A percentile compares a stretch with the other conserved stretches of the same genome.
Conservation (phyloP, 1,284 basidiomycete species). For the Leccinum huronense region DNA sequence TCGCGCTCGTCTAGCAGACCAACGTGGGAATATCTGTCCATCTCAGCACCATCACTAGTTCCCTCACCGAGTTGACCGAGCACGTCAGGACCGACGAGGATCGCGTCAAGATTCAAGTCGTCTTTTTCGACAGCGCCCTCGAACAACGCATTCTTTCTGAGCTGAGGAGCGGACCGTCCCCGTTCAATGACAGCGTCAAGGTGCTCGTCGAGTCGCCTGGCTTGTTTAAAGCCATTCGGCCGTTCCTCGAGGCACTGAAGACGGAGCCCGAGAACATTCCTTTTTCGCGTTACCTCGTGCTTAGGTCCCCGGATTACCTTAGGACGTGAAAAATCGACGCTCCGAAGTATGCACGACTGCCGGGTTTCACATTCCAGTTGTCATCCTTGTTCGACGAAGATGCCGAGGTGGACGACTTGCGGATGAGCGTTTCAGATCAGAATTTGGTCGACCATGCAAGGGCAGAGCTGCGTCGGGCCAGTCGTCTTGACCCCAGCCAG, state of each 20-base stretch:
- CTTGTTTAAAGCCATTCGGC: constrained; percentile 59
- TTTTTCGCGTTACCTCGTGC: constrained; percentile 51
- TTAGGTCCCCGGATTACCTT: constrained; percentile 37
- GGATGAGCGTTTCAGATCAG: constrained; percentile 22
- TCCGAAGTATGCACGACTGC: constrained; percentile 47
- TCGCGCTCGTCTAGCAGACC: constrained; percentile 51
- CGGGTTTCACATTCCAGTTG: constrained; percentile 51
- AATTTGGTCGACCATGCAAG: constrained; percentile 38
- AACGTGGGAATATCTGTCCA: constrained; percentile 38
- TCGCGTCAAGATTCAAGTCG: constrained; percentile 42
- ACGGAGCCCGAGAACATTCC: constrained; percentile 52
- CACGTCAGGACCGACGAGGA: constrained; percentile 34
- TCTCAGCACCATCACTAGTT: constrained; percentile 49
- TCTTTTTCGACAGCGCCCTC: constrained; percentile 52
- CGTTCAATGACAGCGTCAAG: constrained; percentile 15
- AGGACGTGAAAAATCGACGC: constrained; percentile 40
- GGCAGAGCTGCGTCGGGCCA: constrained; percentile 41
- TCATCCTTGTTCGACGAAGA: constrained; percentile 39
- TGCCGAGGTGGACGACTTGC: constrained; percentile 18
- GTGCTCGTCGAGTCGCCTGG: constrained; percentile 58
- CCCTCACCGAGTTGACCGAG: constrained; percentile 41
- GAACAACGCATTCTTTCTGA: constrained; percentile 47
- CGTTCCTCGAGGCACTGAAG: constrained; percentile 57
- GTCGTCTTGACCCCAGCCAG: constrained; percentile 63
- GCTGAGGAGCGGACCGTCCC: constrained; percentile 26